Base-by-base conservation (phyloP, 352 stramenopile genomes). In the Pythium monospermum region DNA sequence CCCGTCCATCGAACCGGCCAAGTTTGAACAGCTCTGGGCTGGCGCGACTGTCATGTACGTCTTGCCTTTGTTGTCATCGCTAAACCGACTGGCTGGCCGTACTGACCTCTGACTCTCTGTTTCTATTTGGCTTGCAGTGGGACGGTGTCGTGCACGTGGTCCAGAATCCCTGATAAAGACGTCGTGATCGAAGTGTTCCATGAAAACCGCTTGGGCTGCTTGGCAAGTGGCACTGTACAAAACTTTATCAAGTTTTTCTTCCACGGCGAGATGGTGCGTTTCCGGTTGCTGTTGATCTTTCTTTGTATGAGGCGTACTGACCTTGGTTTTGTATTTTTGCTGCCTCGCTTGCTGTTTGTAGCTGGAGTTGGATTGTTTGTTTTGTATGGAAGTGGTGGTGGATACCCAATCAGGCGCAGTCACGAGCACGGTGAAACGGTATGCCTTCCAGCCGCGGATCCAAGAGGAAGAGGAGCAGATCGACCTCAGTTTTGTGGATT, bases 181-280 rank as follows among this genome's bases (percentile, higher is more conserved):
- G 69, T 83, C 37, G 68, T 95, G 52, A 92, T 95, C 49, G 71
- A 71, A 10, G 54, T 73, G 16, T 93, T 95, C 58, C 49, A 73
- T 0, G 70, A 68, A 40, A 83, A 89, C 37, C 80, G 67, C 27
- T 51, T 95, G 35, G 78, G 67, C 62, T 95, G 84, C 65, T 62
- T 95, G 51, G 84, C 84, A 19, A 91, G 80, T 45, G 84, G 84
- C 13, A 70, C 71, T 13, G 57, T 92, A 32, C 63, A 87, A 15
- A 75, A 73, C 36, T 45, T 85, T 18, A 68, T 91, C 66, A 95
- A 95, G 59, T 95, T 95, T 40, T 95, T 83, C 64, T 95, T 95
- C 56, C 92, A 78, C 38, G 80, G 71, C 10, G 78, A 92, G 66
- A 90, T 91, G 84, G 82, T 91, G 68, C 25, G 49, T 62, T n/a